phyloP scores from a whole-genome alignment of 345 rosid genomes.

The Eucalyptus melliodora region DNA sequence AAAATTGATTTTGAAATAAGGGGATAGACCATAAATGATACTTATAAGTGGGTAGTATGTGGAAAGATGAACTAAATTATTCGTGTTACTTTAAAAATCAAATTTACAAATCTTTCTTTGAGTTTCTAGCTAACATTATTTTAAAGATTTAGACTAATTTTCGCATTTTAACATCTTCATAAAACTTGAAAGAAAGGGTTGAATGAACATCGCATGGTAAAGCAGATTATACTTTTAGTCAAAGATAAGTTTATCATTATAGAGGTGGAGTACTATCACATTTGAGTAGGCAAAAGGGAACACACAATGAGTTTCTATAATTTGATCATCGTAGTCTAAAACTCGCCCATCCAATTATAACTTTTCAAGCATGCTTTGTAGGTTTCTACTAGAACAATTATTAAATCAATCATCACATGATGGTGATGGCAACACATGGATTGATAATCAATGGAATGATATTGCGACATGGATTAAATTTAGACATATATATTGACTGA shows the following conservation, averaged over 20 bases:
- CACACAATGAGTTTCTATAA: not conserved
- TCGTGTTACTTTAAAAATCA: not conserved
- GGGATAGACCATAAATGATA: accelerated
- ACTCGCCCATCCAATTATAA: not conserved
- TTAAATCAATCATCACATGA: not conserved
- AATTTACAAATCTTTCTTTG: not conserved
- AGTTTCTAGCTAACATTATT: not conserved
- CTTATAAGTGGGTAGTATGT: not conserved
- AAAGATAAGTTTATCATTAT: not conserved
- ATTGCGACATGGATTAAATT: no score
- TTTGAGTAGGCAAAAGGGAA: not conserved
- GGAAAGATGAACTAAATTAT: not conserved
- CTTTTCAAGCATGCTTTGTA: not conserved
- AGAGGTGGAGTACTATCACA: not conserved
- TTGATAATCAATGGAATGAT: not conserved
- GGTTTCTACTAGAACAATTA: not conserved
- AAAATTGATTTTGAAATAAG: not conserved
- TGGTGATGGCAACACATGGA: not conserved
- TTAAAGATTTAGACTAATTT: not conserved
- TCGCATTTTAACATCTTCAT: not conserved
- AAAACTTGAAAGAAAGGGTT: not conserved
- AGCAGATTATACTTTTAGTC: not conserved
- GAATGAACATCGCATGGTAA: not conserved
- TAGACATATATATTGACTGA: no score
- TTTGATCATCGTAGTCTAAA: not conserved